Evolutionary conservation across 1,284 basidiomycete species (phyloP), one percentile per base, ranked within the genome.

Genomic region (Cystobasidiaceae sp.): DNA sequence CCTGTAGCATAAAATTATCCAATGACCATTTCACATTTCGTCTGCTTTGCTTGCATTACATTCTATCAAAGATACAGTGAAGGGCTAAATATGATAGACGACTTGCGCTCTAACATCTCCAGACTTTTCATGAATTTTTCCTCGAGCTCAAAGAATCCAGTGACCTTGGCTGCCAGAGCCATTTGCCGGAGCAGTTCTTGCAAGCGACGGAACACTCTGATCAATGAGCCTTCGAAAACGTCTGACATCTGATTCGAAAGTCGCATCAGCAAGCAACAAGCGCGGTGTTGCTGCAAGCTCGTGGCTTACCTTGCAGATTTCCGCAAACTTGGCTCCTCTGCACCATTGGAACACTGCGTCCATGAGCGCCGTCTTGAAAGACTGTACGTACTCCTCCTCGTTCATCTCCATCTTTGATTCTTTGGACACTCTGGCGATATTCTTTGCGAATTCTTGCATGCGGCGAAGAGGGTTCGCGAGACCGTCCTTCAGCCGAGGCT

Each of bases 301-400:
- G 23, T n/a, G 41, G 67, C 83, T 51, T 59, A 90, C 90, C 84
- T 97, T 96, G 83, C 90, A 93, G 67, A 97, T 93, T 41, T 98
- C 93, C 0, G 89, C 81, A 78, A 99, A 98, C 33, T 90, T 90
- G n/a, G 91, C 89, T 1, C 96, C 96, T 33, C 90, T 86, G 79
- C 94, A 98, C 96, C 96, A 99, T 72, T 93, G 88, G 65, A 93
- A 82, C 21, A 98, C 94, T 4, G 89, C 88, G 71, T 97, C 94
- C 91, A 97, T 97, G 66, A 99, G 84, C 75, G 97, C 94, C 28
- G 97, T 91, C 77, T 97, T 97, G 86, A 99, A 99, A 17, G 87
- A 88, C 65, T 86, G 82, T 1, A 99, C 91, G 75, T 98, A 99
- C 69, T 97, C 91, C 65, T 97, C 89, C 77, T 98, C 94, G 60